Base-by-base conservation (phyloP, 2,329 filamentous ascomycete genomes). In the Fusarium newnesense region DNA sequence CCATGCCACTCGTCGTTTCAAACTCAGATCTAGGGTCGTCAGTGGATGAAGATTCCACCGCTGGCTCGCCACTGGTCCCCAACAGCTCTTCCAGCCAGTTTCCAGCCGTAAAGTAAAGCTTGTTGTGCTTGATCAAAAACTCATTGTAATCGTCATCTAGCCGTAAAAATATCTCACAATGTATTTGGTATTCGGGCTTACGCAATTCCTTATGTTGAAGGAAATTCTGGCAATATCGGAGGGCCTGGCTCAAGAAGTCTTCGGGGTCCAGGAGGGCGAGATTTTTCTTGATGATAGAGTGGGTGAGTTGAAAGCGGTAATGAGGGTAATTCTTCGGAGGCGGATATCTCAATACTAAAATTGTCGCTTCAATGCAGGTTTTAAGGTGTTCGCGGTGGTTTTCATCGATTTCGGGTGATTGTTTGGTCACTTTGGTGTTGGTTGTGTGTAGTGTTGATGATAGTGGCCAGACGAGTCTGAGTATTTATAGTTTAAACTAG, bases 341-440 rank as follows among this genome's bases (percentile, higher is more conserved):
- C 26, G 12, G 26, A 21, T 9, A 15, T 26, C 4, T 47, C 16
- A 47, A 28, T 1, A 1, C 30, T 2, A 3, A 0, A 28, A 47
- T 28, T 15, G 26, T 21, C 26, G 26, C 15, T 6, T 10, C 28
- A 47, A 30, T 19, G 19, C 18, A 47, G 9, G 16, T 6, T 15
- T 30, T 19, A 21, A 47, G 19, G 9, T 2, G 12, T 30, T 10
- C 9, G 26, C 19, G 44, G 26, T 47, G 26, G 12, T 8, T 9
- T 28, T 19, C 21, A 30, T 47, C 28, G 13, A 47, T 47, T 11
- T 30, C 3, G 19, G 19, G 19, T 16, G 13, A 21, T 21, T 7
- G 13, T 47, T 46, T 26, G 24, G 43, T 13, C 24, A 18, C 24
- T 24, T 24, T 24, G 24, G 24, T 24, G 24, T 24, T 10, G 16